Evolutionary conservation across 257 asterid genomes (phyloP), one percentile per base, ranked within the genome.

Genomic region (Solanum virginianum): DNA sequence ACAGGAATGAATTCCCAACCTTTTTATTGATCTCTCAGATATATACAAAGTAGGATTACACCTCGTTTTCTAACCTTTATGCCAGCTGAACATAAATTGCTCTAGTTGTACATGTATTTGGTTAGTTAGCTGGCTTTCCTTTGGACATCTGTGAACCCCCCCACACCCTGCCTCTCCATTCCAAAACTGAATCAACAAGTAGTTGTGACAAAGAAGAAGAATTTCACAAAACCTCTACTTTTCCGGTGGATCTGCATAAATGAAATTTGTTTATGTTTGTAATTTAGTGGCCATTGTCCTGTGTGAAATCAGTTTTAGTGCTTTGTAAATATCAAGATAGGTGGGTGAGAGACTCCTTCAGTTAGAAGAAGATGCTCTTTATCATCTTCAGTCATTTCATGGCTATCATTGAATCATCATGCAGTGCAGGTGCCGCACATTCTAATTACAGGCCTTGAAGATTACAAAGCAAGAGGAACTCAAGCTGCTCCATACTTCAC

Each of bases 401-500:
- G 36, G 51, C 45, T 53, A 26, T 77, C 22, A 47, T 86, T 49
- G 54, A 39, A 68, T 43, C 20, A 57, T 57, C 18, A 9, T 92
- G 84, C 97, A 95, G 98, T 92, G 89, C 94, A 95, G 91, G 94
- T 91, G 95, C 98, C 99, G 39, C 94, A 92, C 93, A 90, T 96
- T 84, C 92, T 96, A 80, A 90, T 96, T 87, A 96, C 98, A n/a
- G 99, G 99, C 80, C 98, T 96, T 45, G 98, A 96, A 88, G 98
- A 94, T 85, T 95, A 96, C 84, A 95, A 93, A 89, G 98, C 98
- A 43, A 95, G 97, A 90, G 99, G 99, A 86, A 94, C 97, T 63
- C 98, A 96, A 91, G 98, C 98, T 87, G 88, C 99, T 71, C 99
- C 97, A 22, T 95, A 94, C 94, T 87, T 95, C 56, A 94, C 97